Evolutionary conservation across 768 basidiomycete species (phyloP), one percentile per base, ranked within the genome.

Genomic region (Chiua virens): DNA sequence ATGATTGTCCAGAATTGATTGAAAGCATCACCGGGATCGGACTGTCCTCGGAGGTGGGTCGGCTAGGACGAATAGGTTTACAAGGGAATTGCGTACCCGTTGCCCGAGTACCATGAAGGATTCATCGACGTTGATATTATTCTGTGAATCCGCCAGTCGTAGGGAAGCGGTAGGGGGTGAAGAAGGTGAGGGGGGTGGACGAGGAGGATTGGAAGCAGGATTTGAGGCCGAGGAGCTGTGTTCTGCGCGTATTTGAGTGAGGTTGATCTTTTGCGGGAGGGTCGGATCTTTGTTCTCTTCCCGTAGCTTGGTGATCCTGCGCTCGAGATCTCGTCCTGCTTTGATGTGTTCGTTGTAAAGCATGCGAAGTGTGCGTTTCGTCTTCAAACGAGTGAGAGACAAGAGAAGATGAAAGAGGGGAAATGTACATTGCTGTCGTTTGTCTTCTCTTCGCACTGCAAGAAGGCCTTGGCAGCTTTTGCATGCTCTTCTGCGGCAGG

Each of bases 51-150:
- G 41, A 28, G 40, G 38, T 44, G 22, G 54, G 42, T 14, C 6
- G 37, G 59, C 35, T 8, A 22, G 28, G 59, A 43, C 38, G 41
- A 15, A 45, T 36, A 10, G 36, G 53, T 43, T 38, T 39, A 35
- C 27, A 34, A 22, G n/a, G 28, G 38, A 9, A 42, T 49, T 17
- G 52, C 74, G 60, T 61, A 89, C 87, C 58, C 83, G 79, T 65
- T 91, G 89, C 17, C 88, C 89, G 4, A 92, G 74, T 3, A 93
- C 76, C 90, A 93, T 91, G 60, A 92, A 93, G 0, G 91, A 92
- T 63, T 92, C 91, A 42, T 92, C 91, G 2, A 88, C 87, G 34
- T 15, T 34, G 9, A 34, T 34, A 2, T 84, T 80, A 53, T 81
- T 80, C 63, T 78, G 74, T 25, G 80, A 79, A 54, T 87, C 77